These are phyloP conservation scores for Polyporus tsugae DNA, from an alignment of 1,284 basidiomycete species.

Conservation along the genomic window DNA sequence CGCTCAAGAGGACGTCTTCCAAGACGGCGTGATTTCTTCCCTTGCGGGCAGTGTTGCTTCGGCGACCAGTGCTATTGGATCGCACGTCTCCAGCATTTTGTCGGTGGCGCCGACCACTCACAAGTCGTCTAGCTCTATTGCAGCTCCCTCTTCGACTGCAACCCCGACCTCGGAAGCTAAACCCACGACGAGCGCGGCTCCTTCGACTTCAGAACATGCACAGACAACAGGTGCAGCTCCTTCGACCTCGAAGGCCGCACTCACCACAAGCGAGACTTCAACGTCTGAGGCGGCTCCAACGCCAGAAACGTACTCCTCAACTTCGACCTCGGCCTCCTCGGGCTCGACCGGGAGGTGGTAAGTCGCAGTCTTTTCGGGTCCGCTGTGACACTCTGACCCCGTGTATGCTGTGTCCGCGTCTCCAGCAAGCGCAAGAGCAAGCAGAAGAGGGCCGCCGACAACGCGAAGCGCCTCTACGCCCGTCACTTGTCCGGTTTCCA, in stretches of 20 bases:
- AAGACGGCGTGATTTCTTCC: conserved; percentile 44
- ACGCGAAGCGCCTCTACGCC: conserved; percentile 27
- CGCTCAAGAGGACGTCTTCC: conserved; percentile 70
- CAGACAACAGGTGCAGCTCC: conserved; percentile 5
- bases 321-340: conserved; percentile 10
- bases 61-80: conserved; percentile 6
- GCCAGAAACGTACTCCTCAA: neutral
- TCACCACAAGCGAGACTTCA: conserved; percentile 9
- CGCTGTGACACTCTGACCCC: neutral
- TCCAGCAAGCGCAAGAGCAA: conserved; percentile 19
- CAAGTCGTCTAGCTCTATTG: neutral
- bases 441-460: conserved; percentile 7
- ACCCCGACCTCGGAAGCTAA: conserved; percentile 8
- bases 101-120: neutral
- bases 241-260: neutral
- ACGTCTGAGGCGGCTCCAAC: conserved; percentile 1
- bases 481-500: conserved; percentile 26
- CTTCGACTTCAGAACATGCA: no score
- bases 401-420: neutral
- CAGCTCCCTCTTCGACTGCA: neutral
- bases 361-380: neutral
- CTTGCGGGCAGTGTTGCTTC: conserved; percentile 15
- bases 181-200: conserved; percentile 8
- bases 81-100: conserved; percentile 3
- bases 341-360: conserved; percentile 20